These are phyloP conservation scores for Fusarium sp. DNA, from an alignment of 2,329 filamentous ascomycete species.

Conservation along the genomic window DNA sequence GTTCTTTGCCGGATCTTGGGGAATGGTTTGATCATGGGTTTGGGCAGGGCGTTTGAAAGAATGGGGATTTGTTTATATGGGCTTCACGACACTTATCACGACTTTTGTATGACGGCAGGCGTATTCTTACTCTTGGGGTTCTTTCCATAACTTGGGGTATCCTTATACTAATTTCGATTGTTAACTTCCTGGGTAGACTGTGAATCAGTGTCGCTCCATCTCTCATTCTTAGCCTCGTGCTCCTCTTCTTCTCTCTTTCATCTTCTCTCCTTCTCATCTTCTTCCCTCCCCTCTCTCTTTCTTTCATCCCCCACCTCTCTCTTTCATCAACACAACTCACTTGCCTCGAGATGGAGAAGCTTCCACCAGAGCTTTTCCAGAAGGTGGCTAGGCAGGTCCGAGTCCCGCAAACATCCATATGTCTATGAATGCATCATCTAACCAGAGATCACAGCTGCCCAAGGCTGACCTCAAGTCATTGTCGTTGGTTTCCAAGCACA, in stretches of 20 bases:
- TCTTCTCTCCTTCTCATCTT: not conserved
- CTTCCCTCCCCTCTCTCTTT: no score
- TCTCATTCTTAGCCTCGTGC: not conserved
- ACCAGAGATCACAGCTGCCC: not conserved
- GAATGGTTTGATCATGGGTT: conserved; percentile 28
- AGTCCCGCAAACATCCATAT: no score
- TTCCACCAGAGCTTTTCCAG: not conserved
- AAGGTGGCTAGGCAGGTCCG: not conserved
- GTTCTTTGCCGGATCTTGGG: conserved; percentile 17
- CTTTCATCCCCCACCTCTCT: not conserved
- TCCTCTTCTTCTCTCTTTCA: not conserved
- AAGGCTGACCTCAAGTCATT: not conserved
- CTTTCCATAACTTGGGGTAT: not conserved
- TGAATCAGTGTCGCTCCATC: not conserved
- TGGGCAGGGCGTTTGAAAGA: not conserved
- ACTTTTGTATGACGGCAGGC: not conserved
- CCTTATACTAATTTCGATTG: not conserved
- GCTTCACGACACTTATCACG: not conserved
- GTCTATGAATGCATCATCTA: not conserved
- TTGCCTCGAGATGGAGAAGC: no score
- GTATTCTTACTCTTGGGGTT: not conserved
- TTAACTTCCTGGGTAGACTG: no score
- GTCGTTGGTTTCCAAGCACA: not conserved
- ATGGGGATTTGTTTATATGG: not conserved
- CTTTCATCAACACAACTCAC: not conserved